Evolutionary conservation across 495 filamentous ascomycete genomes (phyloP).

Genomic region (Podospora pseudocomata): DNA sequence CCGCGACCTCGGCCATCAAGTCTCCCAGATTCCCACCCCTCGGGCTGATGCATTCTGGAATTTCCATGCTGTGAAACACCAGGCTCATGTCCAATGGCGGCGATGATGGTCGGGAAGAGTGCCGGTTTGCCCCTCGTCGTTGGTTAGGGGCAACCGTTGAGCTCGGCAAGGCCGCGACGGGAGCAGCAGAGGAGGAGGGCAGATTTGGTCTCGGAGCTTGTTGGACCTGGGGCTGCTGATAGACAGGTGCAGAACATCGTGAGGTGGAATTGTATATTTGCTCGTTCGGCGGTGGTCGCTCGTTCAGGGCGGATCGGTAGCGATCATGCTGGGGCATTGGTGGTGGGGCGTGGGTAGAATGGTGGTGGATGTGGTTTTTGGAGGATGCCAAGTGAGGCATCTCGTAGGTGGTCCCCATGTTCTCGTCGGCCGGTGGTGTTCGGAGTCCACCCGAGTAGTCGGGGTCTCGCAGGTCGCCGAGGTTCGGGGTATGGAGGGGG

Average conservation of each 20-base stretch:
- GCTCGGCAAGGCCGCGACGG: background rate
- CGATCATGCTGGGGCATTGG: slow-evolving; percentile 26
- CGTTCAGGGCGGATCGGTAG: slow-evolving; percentile 27
- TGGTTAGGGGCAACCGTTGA: background rate
- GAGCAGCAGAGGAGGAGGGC: slow-evolving; percentile 11
- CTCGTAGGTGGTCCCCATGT: slow-evolving; percentile 48
- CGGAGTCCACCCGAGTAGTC: slow-evolving; percentile 37
- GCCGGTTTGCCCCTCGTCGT: slow-evolving; percentile 30
- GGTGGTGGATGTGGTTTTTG: slow-evolving; percentile 36
- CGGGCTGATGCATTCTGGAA: slow-evolving; percentile 70
- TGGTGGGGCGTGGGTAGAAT: slow-evolving; percentile 31
- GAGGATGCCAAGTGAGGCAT: slow-evolving; percentile 39
- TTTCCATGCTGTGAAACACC: slow-evolving; percentile 60
- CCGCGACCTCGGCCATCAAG: slow-evolving; percentile 90
- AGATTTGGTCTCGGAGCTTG: background rate
- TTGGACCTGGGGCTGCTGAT: background rate
- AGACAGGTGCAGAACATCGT: slow-evolving; percentile 16
- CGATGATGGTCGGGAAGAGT: slow-evolving; percentile 16
- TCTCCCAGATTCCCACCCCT: slow-evolving; percentile 71
- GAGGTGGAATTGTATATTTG: slow-evolving; percentile 24
- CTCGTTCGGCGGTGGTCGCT: slow-evolving; percentile 31
- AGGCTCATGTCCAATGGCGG: slow-evolving; percentile 44
- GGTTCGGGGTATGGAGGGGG: background rate
- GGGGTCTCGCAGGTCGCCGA: background rate
- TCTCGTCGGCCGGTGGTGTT: slow-evolving; percentile 49